Evolutionary conservation across 2,329 filamentous ascomycete species (phyloP).

Genomic region (Lachnellula suecica): DNA sequence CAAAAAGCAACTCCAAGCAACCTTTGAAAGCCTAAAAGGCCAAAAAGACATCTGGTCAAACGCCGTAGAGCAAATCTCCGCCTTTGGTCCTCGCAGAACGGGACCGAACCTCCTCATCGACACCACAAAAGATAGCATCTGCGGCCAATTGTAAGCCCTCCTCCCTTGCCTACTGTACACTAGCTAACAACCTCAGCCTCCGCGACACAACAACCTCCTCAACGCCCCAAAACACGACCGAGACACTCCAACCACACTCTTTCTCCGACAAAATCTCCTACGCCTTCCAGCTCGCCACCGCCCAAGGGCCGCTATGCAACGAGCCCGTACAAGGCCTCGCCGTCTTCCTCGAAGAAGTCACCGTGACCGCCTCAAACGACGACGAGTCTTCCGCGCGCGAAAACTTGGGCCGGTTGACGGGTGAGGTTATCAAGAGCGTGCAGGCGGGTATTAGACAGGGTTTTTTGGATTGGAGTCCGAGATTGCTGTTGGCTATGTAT

Average conservation of each 20-base stretch:
- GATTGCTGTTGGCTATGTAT: slow-evolving; percentile 97
- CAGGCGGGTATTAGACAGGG: slow-evolving; percentile 80
- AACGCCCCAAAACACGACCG: slow-evolving; percentile 39
- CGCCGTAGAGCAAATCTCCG: slow-evolving; percentile 76
- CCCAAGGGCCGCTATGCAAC: slow-evolving; percentile 85
- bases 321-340: slow-evolving; percentile 93
- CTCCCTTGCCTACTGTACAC: background rate
- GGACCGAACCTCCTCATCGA: slow-evolving; percentile 92
- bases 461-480: slow-evolving; percentile 93
- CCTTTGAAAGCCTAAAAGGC: slow-evolving; percentile 70
- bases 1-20: slow-evolving; percentile 65
- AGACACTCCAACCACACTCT: slow-evolving; percentile 59
- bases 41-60: slow-evolving; percentile 76
- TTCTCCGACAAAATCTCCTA: slow-evolving; percentile 89
- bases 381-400: slow-evolving; percentile 57
- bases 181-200: slow-evolving; percentile 26
- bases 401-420: slow-evolving; percentile 77
- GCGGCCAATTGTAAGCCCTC: slow-evolving; percentile 63
- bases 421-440: slow-evolving; percentile 88
- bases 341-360: slow-evolving; percentile 81
- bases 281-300: slow-evolving; percentile 89
- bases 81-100: slow-evolving; percentile 81
- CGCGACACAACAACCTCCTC: slow-evolving; percentile 22
- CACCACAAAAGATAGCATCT: slow-evolving; percentile 68
- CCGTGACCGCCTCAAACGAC: slow-evolving; percentile 55